phyloP scores from a whole-genome alignment of 1,139 yeast genomes.

The Scheffersomyces titani region DNA sequence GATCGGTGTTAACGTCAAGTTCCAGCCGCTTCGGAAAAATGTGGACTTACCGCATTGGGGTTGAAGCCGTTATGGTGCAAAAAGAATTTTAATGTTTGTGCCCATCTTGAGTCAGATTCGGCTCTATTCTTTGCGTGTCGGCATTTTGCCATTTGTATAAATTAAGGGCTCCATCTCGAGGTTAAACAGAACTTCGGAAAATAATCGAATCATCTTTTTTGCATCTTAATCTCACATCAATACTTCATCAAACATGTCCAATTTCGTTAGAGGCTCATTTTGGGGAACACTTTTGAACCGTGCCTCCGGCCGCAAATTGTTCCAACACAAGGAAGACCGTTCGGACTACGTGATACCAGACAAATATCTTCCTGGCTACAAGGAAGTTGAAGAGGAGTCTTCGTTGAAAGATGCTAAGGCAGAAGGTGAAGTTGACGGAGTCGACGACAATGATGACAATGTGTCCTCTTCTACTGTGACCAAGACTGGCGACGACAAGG shows the following conservation, averaged over 20 bases:
- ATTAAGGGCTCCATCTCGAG: background rate
- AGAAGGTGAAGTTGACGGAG: background rate
- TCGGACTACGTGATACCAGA: conserved; percentile 28
- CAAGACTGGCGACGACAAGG: conserved; percentile 1
- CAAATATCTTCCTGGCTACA: conserved; percentile 17
- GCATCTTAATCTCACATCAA: background rate
- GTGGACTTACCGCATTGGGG: background rate
- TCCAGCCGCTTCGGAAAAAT: background rate
- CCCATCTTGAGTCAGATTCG: no score
- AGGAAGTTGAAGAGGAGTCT: background rate
- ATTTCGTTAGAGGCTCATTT: conserved; percentile 9
- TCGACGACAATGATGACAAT: background rate
- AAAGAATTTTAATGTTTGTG: no score
- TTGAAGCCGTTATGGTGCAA: background rate
- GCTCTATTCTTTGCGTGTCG: background rate
- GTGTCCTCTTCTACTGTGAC: background rate
- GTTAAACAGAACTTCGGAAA: background rate
- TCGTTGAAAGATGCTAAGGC: background rate
- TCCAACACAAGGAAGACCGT: conserved; percentile 27
- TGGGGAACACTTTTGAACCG: conserved; percentile 30
- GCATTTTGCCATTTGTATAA: background rate
- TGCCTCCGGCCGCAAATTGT: conserved; percentile 24
- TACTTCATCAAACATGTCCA: background rate
- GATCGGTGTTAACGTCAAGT: background rate
- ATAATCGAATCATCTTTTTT: background rate